phyloP scores from a whole-genome alignment of 768 basidiomycete genomes.

The Psilocybe cubensis region DNA sequence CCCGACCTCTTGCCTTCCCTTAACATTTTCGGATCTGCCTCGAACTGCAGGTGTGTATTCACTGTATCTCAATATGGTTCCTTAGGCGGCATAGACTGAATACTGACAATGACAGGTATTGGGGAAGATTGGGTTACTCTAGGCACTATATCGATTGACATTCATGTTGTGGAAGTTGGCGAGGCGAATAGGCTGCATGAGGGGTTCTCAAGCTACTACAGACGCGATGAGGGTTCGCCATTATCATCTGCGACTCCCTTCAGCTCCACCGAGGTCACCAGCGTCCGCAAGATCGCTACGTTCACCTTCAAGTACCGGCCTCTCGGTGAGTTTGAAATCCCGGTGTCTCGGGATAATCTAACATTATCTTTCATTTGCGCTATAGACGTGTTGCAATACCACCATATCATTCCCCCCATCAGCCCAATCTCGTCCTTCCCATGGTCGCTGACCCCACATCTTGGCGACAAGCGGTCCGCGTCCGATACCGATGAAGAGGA shows the following conservation, averaged over 20 bases:
- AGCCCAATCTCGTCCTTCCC: constrained; percentile 7
- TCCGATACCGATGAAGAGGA: constrained; percentile 24
- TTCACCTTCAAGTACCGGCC: constrained; percentile 35
- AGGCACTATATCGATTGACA: constrained; percentile 32
- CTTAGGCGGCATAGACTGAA: not conserved
- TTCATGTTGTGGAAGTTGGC: constrained; percentile 33
- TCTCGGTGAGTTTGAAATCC: constrained; percentile 19
- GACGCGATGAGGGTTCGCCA: constrained; percentile 28
- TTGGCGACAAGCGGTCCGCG: constrained; percentile 27
- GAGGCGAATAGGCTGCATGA: constrained; percentile 32
- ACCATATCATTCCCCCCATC: constrained; percentile 21
- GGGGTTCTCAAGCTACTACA: constrained; percentile 30
- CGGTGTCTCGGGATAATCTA: not conserved
- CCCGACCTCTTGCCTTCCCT: constrained; percentile 29
- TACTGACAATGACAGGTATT: constrained; percentile 19
- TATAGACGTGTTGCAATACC: constrained; percentile 25
- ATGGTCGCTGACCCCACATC: constrained; percentile 11
- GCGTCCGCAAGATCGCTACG: constrained; percentile 33
- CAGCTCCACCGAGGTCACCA: constrained; percentile 34
- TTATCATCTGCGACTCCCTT: constrained; percentile 33
- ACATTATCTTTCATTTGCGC: not conserved
- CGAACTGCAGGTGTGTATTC: constrained; percentile 21
- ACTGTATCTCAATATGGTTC: not conserved
- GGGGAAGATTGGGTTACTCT: constrained; percentile 28
- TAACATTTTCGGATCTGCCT: constrained; percentile 27